A percentile compares a stretch with the other conserved stretches of the same genome.
These are phyloP conservation scores for Kwoniella dejecticola DNA, from an alignment of 768 basidiomycete species.

Conservation along the genomic window DNA sequence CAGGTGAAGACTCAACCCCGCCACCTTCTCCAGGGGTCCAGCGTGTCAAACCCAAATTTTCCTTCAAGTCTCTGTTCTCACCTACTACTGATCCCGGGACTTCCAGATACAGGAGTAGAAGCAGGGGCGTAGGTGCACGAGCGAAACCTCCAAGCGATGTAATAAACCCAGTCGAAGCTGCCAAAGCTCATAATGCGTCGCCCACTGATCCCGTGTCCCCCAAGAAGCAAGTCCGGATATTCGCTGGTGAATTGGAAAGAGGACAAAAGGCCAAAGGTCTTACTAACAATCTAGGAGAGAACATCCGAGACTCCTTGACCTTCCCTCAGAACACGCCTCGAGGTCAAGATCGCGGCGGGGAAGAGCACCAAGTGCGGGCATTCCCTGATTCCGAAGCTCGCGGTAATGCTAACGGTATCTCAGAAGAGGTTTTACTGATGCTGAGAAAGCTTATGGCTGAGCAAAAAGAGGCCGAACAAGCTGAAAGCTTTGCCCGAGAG, in stretches of 20 bases:
- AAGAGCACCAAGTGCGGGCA: too few species aligned
- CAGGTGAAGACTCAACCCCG: constrained; percentile 12
- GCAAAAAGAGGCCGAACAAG: constrained; percentile 1
- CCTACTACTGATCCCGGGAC: neutral
- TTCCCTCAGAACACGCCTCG: neutral
- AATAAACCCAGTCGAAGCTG: constrained; percentile 10
- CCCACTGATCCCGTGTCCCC: constrained; percentile 2
- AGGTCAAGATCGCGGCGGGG: neutral
- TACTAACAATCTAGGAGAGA: constrained; percentile 13
- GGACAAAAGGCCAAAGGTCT: constrained; percentile 1
- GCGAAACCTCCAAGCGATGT: too few species aligned
- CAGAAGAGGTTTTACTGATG: constrained; percentile 14
- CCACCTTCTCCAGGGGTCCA: constrained; percentile 1
- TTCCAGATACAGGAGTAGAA: too few species aligned
- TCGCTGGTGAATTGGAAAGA: constrained; percentile 9
- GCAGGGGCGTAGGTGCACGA: too few species aligned
- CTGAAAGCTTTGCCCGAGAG: neutral
- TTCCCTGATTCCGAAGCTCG: too few species aligned
- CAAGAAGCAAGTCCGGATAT: constrained; percentile 14
- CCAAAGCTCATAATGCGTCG: constrained; percentile 1
- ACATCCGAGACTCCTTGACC: neutral
- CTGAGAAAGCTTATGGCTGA: constrained; percentile 9
- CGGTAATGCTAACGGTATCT: neutral
- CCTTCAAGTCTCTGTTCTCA: constrained; percentile 12
- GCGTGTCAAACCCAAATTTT: constrained; percentile 13